Conservation (phyloP, 2,329 filamentous ascomycete species). For the Xylaria sp. region DNA sequence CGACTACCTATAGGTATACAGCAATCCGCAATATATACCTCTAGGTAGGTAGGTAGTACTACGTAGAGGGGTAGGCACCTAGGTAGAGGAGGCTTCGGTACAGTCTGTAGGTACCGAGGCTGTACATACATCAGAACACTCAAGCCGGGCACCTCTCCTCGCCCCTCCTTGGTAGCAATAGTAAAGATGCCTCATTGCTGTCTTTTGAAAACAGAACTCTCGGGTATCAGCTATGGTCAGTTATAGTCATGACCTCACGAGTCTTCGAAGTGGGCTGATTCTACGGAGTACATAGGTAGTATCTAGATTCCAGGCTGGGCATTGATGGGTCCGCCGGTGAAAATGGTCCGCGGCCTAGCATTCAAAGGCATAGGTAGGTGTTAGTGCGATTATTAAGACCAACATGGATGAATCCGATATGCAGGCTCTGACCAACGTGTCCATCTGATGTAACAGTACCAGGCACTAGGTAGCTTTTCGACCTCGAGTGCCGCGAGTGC, state of each 20-base stretch:
- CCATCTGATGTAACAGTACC: slow-evolving; percentile 22
- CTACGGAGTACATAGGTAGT: no score
- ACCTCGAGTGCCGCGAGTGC: no score
- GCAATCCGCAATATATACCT: no score
- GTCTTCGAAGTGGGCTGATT: neutral
- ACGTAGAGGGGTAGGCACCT: no score
- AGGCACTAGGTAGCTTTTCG: no score
- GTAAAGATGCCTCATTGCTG: neutral
- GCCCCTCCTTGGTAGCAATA: no score
- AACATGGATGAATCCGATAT: slow-evolving; percentile 12
- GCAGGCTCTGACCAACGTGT: slow-evolving; percentile 24
- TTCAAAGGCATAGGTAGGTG: neutral
- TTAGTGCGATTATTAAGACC: slow-evolving; percentile 21
- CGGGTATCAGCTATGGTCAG: neutral
- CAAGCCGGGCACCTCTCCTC: no score
- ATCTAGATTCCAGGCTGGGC: neutral
- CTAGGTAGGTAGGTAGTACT: no score
- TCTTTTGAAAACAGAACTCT: neutral
- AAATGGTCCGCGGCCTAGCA: neutral
- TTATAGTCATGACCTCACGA: neutral
- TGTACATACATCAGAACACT: no score
- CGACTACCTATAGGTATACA: no score
- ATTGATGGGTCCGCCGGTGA: neutral
- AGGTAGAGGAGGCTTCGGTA: no score
- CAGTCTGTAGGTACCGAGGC: no score